These are phyloP conservation scores for Salix dunnii DNA, from an alignment of 345 rosid genomes.

Conservation along the genomic window DNA sequence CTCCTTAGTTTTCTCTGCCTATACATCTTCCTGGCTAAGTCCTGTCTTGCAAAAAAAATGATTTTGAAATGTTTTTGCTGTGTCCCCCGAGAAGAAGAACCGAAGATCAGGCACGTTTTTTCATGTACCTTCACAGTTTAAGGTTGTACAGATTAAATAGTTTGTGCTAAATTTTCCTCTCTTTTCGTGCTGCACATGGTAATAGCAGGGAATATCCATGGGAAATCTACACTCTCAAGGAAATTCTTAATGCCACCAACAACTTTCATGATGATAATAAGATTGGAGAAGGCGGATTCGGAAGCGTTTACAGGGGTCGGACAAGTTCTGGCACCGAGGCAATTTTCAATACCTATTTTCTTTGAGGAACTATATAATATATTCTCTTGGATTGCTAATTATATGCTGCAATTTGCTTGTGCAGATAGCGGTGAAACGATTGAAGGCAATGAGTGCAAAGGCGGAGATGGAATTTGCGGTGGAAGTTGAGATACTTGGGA, in stretches of 20 bases:
- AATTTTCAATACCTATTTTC: conserved; percentile 4
- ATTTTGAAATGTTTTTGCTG: conserved; percentile 28
- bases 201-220: conserved; percentile 46
- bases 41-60: conserved; percentile 5
- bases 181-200: background rate
- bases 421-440: conserved; percentile 66
- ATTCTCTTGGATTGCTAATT: background rate
- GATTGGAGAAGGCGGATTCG: conserved; percentile 72
- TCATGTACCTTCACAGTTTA: background rate
- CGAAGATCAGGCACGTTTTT: conserved; percentile 19
- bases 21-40: background rate
- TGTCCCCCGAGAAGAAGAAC: conserved; percentile 6
- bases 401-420: background rate
- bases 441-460: conserved; percentile 61
- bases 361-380: background rate
- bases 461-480: conserved; percentile 73
- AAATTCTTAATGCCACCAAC: conserved; percentile 60
- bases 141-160: background rate
- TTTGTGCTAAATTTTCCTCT: background rate
- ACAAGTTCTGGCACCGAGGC: conserved; percentile 64
- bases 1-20: background rate
- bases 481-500: conserved; percentile 71
- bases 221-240: conserved; percentile 53
- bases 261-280: conserved; percentile 58
- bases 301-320: conserved; percentile 67